Conservation (phyloP, 345 rosid species). For the Arabidopsis suecica region DNA sequence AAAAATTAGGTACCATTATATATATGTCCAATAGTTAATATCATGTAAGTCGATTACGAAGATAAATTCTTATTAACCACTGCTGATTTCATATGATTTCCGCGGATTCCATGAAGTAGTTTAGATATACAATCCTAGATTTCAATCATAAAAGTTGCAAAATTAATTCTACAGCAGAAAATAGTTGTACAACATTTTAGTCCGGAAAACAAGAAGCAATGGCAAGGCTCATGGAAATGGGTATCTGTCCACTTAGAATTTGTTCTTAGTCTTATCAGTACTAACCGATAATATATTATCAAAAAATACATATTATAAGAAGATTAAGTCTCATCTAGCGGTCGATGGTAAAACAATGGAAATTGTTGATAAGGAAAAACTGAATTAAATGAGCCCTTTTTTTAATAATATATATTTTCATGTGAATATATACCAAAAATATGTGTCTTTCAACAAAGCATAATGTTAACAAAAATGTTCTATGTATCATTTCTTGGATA, state of each 20-base stretch:
- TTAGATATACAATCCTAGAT: neutral
- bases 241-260: slow-evolving; percentile 25
- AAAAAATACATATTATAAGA: neutral
- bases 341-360: neutral
- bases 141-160: neutral
- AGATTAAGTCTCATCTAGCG: neutral
- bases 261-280: slow-evolving; percentile 15
- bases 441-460: slow-evolving; percentile 13
- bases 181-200: neutral
- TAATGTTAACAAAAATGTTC: neutral
- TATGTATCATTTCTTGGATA: slow-evolving; percentile 14
- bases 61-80: neutral
- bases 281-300: neutral
- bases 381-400: neutral
- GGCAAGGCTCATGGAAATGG: slow-evolving; percentile 15
- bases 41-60: neutral
- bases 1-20: neutral
- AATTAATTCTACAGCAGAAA: neutral
- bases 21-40: neutral
- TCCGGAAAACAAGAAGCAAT: slow-evolving; percentile 1
- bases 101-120: neutral
- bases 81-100: neutral
- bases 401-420: neutral
- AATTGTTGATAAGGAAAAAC: slow-evolving; percentile 12
- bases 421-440: slow-evolving; percentile 3